These are phyloP conservation scores for Arthrobotrys musiformis DNA, from an alignment of 2,329 filamentous ascomycete species.

Conservation along the genomic window DNA sequence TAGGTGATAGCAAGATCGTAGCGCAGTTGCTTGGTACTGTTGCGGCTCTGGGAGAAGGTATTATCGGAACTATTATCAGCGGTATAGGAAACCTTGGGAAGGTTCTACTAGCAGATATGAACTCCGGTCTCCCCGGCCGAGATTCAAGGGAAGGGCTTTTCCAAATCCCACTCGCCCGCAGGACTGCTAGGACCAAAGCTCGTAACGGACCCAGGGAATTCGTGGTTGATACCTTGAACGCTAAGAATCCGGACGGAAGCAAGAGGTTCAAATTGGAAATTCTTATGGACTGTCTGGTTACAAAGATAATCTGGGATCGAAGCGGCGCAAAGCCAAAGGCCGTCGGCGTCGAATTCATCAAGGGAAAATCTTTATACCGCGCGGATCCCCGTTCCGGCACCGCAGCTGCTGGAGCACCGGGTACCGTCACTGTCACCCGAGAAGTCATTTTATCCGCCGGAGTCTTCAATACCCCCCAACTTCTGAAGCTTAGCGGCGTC, in stretches of 20 bases:
- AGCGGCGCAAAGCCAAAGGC: conserved; percentile 61
- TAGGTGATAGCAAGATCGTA: conserved; percentile 55
- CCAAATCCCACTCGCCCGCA: conserved; percentile 57
- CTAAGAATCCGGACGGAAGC: conserved; percentile 57
- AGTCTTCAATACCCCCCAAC: conserved; percentile 56
- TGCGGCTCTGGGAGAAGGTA: conserved; percentile 59
- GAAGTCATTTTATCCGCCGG: conserved; percentile 58
- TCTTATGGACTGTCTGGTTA: conserved; percentile 61
- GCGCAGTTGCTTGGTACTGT: conserved; percentile 59
- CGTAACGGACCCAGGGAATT: conserved; percentile 59
- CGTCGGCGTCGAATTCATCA: conserved; percentile 64
- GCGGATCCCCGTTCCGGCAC: conserved; percentile 63
- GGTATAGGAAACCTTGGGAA: conserved; percentile 58
- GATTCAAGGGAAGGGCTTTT: conserved; percentile 56
- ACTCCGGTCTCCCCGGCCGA: conserved; percentile 56
- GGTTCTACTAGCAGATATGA: conserved; percentile 59
- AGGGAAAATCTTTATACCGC: conserved; percentile 64
- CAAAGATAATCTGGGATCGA: conserved; percentile 63
- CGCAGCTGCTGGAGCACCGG: conserved; percentile 51
- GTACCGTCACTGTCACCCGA: conserved; percentile 25
- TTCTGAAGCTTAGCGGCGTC: conserved; percentile 58
- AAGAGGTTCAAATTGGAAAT: conserved; percentile 51
- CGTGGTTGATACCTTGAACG: conserved; percentile 59
- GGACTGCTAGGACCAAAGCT: conserved; percentile 24
- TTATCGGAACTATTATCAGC: conserved; percentile 34